phyloP scores from a whole-genome alignment of 2,329 filamentous ascomycete genomes.

The Neonectria coccinea region DNA sequence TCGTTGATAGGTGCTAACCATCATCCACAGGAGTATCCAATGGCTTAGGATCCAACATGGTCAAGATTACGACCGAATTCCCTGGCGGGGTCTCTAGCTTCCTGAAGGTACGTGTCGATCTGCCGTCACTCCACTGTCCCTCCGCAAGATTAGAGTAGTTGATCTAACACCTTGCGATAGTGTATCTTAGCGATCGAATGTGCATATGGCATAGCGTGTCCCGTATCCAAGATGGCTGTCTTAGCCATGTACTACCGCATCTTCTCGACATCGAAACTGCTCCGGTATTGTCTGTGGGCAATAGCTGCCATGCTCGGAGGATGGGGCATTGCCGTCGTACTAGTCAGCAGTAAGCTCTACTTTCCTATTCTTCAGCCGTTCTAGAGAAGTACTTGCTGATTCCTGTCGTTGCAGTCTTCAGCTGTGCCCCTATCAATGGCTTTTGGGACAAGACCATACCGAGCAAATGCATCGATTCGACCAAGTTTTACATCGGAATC shows the following conservation, averaged over 20 bases:
- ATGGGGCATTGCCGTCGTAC: slow-evolving; percentile 17
- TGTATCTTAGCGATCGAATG: slow-evolving; percentile 13
- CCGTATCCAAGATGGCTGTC: slow-evolving; percentile 21
- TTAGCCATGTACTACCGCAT: slow-evolving; percentile 25
- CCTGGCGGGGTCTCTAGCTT: slow-evolving; percentile 8
- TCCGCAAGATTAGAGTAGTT: not conserved
- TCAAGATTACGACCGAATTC: slow-evolving; percentile 3
- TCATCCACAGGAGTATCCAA: not conserved
- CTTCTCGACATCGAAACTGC: slow-evolving; percentile 1
- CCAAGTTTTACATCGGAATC: slow-evolving; percentile 19
- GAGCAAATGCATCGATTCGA: slow-evolving; percentile 20
- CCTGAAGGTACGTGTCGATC: slow-evolving; percentile 12
- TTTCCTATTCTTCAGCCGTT: too few species aligned
- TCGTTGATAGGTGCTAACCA: not conserved
- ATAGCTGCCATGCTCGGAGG: not conserved
- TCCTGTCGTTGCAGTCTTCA: slow-evolving; percentile 15
- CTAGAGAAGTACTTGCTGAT: too few species aligned
- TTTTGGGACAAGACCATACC: slow-evolving; percentile 21
- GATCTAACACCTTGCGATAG: too few species aligned
- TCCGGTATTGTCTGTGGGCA: slow-evolving; percentile 5
- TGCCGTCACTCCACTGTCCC: too few species aligned
- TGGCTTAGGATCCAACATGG: slow-evolving; percentile 16
- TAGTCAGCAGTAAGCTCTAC: slow-evolving; percentile 16
- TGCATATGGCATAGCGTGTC: slow-evolving; percentile 17
- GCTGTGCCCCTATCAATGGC: slow-evolving; percentile 12